Evolutionary conservation across 2,329 filamentous ascomycete species (phyloP), one percentile per base, ranked within the genome.

Genomic region (Pseudogymnoascus sp.): DNA sequence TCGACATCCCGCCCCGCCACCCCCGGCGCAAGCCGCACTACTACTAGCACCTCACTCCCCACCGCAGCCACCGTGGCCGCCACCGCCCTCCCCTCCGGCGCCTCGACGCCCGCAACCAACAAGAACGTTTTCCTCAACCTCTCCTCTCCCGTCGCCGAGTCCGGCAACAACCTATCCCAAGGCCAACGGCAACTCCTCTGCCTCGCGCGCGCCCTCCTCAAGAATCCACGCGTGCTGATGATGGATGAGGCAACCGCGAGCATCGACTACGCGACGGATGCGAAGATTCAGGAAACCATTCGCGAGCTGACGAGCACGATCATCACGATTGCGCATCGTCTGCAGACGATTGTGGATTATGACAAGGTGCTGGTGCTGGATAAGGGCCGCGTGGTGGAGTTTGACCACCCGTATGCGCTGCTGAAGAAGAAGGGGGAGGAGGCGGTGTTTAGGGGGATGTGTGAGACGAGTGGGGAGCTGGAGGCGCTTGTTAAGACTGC

Each of bases 231-330:
- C 67, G 92, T 99, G 1, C 81, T 99, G n/a, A 88, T 99, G 72
- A 97, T 99, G 95, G 95, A 99, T 75, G 95, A 99, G 79, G 95
- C 95, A 0, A 99, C 95, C 0, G 95, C 95, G 0, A 96, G 91
- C 0, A 97, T 99, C 72, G 95, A 99, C 77, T 97, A 97, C 76
- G 89, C 87, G 4, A 99, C 95, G 1, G 95, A 99, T 72, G 82
- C 88, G 60, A 97, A 96, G 78, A 97, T 99, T 69, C 95, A 99
- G 76, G 91, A 91, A 70, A 97, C 95, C 0, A 93, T 99, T 65
- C 88, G 92, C n/a, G 90, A 96, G 74, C 83, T 97, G 70, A 89
- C 87, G 68, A 91, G 92, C 74, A 99, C 95, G 0, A 96, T 96
- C 65, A 90, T 97, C 73, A 97, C 95, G 0, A 97, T 99, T 71